Conservation (phyloP, 306 rosid species). For the Cajanus cajan region DNA sequence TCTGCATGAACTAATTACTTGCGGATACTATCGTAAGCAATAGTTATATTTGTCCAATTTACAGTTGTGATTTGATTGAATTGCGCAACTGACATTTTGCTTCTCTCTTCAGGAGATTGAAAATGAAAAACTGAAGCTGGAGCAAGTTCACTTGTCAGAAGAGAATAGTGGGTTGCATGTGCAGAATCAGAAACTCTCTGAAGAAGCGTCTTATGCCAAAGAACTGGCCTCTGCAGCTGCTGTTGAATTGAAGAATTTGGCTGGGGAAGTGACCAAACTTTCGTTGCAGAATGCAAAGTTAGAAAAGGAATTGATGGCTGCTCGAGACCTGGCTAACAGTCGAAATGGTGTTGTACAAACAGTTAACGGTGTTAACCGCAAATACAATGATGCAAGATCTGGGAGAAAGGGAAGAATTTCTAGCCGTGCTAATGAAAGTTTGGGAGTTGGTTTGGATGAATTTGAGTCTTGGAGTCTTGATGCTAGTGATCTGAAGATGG, state of each 20-base stretch:
- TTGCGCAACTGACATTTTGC: conserved; percentile 13
- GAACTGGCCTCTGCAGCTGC: conserved; percentile 99
- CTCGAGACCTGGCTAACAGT: conserved; percentile 66
- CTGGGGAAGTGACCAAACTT: conserved; percentile 91
- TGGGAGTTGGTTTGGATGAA: conserved; percentile 54
- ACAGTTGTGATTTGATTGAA: conserved; percentile 16
- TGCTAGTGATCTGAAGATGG: conserved; percentile 74
- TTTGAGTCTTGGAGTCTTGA: conserved; percentile 81
- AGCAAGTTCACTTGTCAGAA: conserved; percentile 81
- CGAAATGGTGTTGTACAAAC: conserved; percentile 45
- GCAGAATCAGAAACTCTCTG: conserved; percentile 93
- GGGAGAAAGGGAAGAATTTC: conserved; percentile 81
- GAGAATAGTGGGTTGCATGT: conserved; percentile 91
- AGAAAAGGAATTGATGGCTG: conserved; percentile 83
- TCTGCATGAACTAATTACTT: neutral
- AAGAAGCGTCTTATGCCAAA: conserved; percentile 95
- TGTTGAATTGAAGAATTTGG: conserved; percentile 91
- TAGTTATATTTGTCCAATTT: conserved; percentile 8
- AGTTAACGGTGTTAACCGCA: conserved; percentile 65
- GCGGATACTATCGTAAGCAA: neutral
- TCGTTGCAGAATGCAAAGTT: conserved; percentile 80
- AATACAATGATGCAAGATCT: conserved; percentile 61
- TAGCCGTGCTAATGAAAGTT: conserved; percentile 57
- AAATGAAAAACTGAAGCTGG: conserved; percentile 83
- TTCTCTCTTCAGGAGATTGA: conserved; percentile 69